phyloP scores from a whole-genome alignment of 495 filamentous ascomycete species.

The Talaromyces adpressus region DNA sequence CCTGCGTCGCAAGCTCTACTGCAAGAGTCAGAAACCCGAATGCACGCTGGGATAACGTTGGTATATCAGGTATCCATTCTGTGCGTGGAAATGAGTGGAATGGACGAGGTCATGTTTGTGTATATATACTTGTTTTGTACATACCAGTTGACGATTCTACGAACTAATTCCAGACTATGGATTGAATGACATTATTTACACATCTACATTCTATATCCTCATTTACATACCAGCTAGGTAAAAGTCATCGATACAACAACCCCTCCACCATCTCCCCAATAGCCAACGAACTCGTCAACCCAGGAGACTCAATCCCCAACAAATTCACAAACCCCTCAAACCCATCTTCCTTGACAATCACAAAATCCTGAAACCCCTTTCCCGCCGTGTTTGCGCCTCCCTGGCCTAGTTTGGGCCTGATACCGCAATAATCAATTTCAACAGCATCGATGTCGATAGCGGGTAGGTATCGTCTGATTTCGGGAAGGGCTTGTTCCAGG shows the following conservation, averaged over 20 bases:
- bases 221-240: neutral
- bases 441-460: slow-evolving; percentile 57
- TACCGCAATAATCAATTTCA: slow-evolving; percentile 80
- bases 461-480: slow-evolving; percentile 76
- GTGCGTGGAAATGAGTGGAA: too few species aligned
- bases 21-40: too few species aligned
- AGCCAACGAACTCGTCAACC: slow-evolving; percentile 81
- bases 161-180: too few species aligned
- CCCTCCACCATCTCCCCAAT: slow-evolving; percentile 78
- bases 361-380: slow-evolving; percentile 75
- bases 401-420: slow-evolving; percentile 76
- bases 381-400: slow-evolving; percentile 49
- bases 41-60: too few species aligned
- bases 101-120: neutral
- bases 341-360: slow-evolving; percentile 74
- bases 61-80: too few species aligned
- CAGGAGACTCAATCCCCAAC: slow-evolving; percentile 91
- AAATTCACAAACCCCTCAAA: slow-evolving; percentile 86
- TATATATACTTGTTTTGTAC: neutral
- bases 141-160: neutral
- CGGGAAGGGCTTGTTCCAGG: slow-evolving; percentile 58
- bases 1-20: neutral
- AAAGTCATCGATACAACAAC: slow-evolving; percentile 54
- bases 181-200: neutral
- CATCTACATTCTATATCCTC: neutral